Evolutionary conservation across 306 rosid species (phyloP).

Genomic region (Prunus salicina): DNA sequence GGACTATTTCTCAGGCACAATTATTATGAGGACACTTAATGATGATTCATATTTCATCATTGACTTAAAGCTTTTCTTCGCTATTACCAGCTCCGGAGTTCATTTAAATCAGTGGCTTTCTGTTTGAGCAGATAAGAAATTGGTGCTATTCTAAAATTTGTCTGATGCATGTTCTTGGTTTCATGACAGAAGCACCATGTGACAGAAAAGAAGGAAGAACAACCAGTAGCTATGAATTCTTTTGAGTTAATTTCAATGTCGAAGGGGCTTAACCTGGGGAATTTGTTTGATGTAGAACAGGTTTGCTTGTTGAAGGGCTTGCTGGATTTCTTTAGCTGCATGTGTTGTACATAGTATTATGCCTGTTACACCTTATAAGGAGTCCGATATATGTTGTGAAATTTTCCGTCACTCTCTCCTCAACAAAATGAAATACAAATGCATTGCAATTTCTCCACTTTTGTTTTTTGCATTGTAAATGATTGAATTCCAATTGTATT

Average conservation of each 20-base stretch:
- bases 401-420: not conserved
- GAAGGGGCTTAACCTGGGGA: constrained; percentile 87
- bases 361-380: not conserved
- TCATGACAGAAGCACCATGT: constrained; percentile 83
- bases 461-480: too few relatives aligned
- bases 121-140: too few relatives aligned
- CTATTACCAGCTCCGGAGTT: constrained; percentile 67
- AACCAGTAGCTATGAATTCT: constrained; percentile 88
- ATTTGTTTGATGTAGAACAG: constrained; percentile 91
- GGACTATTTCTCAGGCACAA: constrained; percentile 15
- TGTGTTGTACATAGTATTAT: not conserved
- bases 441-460: too few relatives aligned
- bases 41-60: constrained; percentile 28
- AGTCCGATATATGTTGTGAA: not conserved
- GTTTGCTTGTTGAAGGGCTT: constrained; percentile 32
- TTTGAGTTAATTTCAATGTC: constrained; percentile 96
- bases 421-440: too few relatives aligned
- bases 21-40: constrained; percentile 26
- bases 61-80: constrained; percentile 28
- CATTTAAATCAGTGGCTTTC: too few relatives aligned
- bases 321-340: not conserved
- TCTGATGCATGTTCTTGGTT: constrained; percentile 17
- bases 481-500: too few relatives aligned
- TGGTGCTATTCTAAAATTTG: constrained; percentile 5
- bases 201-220: constrained; percentile 92